Evolutionary conservation across 345 rosid species (phyloP).

Genomic region (Linum tenue): DNA sequence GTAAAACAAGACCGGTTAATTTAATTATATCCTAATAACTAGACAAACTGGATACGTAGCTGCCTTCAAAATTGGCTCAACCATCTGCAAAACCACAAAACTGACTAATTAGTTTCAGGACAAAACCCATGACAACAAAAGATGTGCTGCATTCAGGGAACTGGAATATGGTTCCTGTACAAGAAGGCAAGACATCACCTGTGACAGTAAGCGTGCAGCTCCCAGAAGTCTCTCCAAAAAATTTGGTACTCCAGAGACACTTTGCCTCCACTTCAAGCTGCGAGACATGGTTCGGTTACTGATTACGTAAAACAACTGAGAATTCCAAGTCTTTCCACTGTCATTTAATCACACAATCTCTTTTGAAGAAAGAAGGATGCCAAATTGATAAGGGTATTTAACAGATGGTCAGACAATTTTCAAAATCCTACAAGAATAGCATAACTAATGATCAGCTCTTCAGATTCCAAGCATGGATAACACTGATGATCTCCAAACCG

Average conservation of each 20-base stretch:
- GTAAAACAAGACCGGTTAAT: not conserved
- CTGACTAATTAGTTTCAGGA: no score
- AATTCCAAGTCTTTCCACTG: no score
- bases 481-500: no score
- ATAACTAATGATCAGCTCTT: not conserved
- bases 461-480: not conserved
- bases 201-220: slow-evolving; percentile 65
- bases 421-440: not conserved
- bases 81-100: not conserved
- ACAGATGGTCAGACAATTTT: not conserved
- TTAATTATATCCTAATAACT: slow-evolving; percentile 3
- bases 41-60: slow-evolving; percentile 51
- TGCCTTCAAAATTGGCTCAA: slow-evolving; percentile 81
- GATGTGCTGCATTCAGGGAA: no score
- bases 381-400: no score
- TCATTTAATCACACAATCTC: no score
- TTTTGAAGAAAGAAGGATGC: no score
- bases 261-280: slow-evolving; percentile 68
- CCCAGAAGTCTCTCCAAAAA: slow-evolving; percentile 72
- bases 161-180: no score
- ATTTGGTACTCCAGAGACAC: slow-evolving; percentile 46
- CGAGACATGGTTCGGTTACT: not conserved
- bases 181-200: slow-evolving; percentile 26
- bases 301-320: not conserved
- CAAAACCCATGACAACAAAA: no score